These are phyloP conservation scores for Hypoxylon sp. DNA, from an alignment of 2,329 filamentous ascomycete species.

Conservation along the genomic window DNA sequence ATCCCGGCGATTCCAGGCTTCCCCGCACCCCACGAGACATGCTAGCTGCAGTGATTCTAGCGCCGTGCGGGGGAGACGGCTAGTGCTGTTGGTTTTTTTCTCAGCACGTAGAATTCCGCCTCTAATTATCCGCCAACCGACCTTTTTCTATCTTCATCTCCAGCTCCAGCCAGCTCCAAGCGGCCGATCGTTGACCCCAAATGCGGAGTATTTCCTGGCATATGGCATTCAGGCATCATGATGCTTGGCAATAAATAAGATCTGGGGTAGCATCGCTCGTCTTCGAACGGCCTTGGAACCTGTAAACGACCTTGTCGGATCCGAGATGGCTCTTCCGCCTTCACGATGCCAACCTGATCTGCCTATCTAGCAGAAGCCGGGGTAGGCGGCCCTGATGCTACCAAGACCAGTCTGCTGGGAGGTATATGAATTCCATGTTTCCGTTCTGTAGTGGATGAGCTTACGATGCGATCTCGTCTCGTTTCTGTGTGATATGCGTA, in stretches of 20 bases:
- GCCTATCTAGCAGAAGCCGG: background rate
- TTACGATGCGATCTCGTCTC: background rate
- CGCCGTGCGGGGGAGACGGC: constrained; percentile 12
- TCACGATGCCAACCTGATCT: constrained; percentile 13
- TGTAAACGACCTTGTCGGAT: constrained; percentile 12
- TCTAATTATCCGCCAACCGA: constrained; percentile 32
- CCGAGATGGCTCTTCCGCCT: constrained; percentile 18
- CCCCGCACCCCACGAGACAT: constrained; percentile 3
- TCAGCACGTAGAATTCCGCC: background rate
- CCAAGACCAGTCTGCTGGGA: constrained; percentile 3
- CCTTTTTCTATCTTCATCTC: constrained; percentile 9
- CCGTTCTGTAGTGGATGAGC: background rate
- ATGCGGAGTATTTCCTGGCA: constrained; percentile 22
- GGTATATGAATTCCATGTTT: constrained; percentile 11
- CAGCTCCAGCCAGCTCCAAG: background rate
- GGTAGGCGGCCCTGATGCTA: constrained; percentile 6
- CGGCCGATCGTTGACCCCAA: constrained; percentile 6
- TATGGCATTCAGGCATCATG: constrained; percentile 25
- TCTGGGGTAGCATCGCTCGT: constrained; percentile 26
- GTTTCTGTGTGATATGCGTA: background rate
- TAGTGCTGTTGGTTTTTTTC: background rate
- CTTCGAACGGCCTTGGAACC: constrained; percentile 10
- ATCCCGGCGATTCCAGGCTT: constrained; percentile 7
- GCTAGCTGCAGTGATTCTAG: constrained; percentile 14
- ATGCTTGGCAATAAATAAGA: constrained; percentile 25